Evolutionary conservation across 1,284 basidiomycete species (phyloP).

Genomic region (Ganoderma multipileum): DNA sequence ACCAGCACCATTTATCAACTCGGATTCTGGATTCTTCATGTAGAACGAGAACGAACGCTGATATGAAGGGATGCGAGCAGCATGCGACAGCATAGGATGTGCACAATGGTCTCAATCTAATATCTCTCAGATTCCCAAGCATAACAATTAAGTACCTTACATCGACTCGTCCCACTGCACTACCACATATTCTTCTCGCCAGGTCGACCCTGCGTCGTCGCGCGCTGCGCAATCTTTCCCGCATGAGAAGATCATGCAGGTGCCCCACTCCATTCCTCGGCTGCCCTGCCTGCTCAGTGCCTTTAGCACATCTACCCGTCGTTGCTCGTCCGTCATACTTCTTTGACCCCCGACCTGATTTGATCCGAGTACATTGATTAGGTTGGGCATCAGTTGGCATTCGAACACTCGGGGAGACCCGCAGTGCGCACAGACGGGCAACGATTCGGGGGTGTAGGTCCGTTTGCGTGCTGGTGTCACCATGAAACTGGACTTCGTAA

Average conservation of each 20-base stretch:
- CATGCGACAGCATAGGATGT: no score
- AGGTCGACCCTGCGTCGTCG: conserved; percentile 52
- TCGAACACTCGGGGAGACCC: conserved; percentile 73
- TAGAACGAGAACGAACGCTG: neutral
- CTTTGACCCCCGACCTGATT: conserved; percentile 31
- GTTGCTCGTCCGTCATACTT: conserved; percentile 62
- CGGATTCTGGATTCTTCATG: neutral
- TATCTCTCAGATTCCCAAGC: neutral
- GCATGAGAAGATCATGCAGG: conserved; percentile 82
- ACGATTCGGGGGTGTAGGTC: conserved; percentile 52
- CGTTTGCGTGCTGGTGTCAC: conserved; percentile 55
- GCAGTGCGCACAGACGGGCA: conserved; percentile 70
- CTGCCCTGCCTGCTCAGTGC: conserved; percentile 53
- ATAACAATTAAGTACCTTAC: neutral
- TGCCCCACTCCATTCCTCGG: conserved; percentile 84
- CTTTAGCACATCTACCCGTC: conserved; percentile 60
- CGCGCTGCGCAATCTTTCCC: conserved; percentile 69
- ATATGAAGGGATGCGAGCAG: no score
- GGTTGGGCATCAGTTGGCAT: conserved; percentile 87
- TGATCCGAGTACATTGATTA: conserved; percentile 72
- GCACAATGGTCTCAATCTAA: neutral
- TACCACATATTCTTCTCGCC: conserved; percentile 77
- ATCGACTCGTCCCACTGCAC: conserved; percentile 69
- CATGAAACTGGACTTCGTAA: conserved; percentile 66
- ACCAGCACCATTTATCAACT: neutral